Evolutionary conservation across 805 yeast species (phyloP).

Genomic region (Metschnikowia corniflorae): DNA sequence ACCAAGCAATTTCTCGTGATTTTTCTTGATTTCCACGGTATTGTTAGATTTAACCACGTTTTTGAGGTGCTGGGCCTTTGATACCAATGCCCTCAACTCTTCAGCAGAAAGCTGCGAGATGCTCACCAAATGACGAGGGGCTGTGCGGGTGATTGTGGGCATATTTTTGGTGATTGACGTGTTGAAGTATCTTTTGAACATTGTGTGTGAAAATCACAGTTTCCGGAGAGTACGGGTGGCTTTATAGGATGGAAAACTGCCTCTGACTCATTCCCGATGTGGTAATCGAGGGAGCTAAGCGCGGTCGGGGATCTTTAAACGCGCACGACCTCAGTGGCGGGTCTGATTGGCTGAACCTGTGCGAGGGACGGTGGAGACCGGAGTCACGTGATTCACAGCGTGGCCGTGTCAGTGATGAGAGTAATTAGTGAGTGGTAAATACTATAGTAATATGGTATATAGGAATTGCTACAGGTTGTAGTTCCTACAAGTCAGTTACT

Average conservation of each 20-base stretch:
- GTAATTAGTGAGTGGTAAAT: too few relatives aligned
- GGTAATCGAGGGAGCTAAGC: constrained; percentile 15
- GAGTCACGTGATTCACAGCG: background rate
- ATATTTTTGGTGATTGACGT: constrained; percentile 5
- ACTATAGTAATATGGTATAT: too few relatives aligned
- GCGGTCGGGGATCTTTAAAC: constrained; percentile 19
- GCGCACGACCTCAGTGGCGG: constrained; percentile 10
- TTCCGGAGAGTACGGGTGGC: background rate
- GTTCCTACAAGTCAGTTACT: too few relatives aligned
- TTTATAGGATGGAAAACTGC: constrained; percentile 1
- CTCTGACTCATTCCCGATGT: constrained; percentile 18
- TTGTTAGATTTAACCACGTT: constrained; percentile 54
- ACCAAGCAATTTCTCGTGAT: constrained; percentile 62
- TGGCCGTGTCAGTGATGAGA: too few relatives aligned
- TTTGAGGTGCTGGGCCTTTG: constrained; percentile 71
- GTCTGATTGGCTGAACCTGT: constrained; percentile 6
- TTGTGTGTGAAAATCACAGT: constrained; percentile 1
- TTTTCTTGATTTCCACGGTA: constrained; percentile 26
- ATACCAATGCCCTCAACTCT: constrained; percentile 70
- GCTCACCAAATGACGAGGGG: constrained; percentile 71
- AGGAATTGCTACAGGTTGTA: too few relatives aligned
- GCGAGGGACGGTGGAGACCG: too few relatives aligned
- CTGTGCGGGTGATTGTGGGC: background rate
- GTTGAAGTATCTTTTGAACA: constrained; percentile 16
- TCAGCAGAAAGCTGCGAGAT: constrained; percentile 71